These are phyloP conservation scores for Vitis hybrid DNA, from an alignment of 177 flowering plant genomes.

Conservation along the genomic window DNA sequence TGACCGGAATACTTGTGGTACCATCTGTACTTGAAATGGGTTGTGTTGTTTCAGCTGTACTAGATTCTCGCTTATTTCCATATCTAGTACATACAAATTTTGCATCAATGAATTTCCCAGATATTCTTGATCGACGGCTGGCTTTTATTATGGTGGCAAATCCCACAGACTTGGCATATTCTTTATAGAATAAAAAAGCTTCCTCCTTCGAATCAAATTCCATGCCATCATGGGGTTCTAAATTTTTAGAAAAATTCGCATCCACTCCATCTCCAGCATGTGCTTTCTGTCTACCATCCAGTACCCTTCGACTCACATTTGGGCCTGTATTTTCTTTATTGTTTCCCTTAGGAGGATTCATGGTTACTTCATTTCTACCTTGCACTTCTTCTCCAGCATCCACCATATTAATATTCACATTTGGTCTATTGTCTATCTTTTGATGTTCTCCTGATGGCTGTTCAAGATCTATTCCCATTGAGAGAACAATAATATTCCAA, in stretches of 20 bases:
- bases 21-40: slow-evolving; percentile 15
- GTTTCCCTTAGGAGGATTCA: slow-evolving; percentile 8
- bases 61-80: slow-evolving; percentile 23
- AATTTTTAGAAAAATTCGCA: slow-evolving; percentile 11
- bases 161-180: slow-evolving; percentile 36
- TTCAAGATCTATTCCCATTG: slow-evolving; percentile 32
- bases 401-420: slow-evolving; percentile 13
- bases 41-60: slow-evolving; percentile 11
- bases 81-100: slow-evolving; percentile 39
- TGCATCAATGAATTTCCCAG: slow-evolving; percentile 37
- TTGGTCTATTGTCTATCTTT: slow-evolving; percentile 9
- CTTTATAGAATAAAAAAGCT: slow-evolving; percentile 33
- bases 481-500: neutral
- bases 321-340: slow-evolving; percentile 15
- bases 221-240: slow-evolving; percentile 34
- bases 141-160: slow-evolving; percentile 34
- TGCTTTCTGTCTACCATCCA: neutral
- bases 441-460: slow-evolving; percentile 24
- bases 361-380: neutral
- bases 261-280: slow-evolving; percentile 15
- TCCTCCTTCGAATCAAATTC: slow-evolving; percentile 42
- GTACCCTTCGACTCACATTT: slow-evolving; percentile 7
- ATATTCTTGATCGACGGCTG: slow-evolving; percentile 35
- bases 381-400: slow-evolving; percentile 6
- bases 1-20: slow-evolving; percentile 9